These are phyloP conservation scores for Lachnellula suecica DNA, from an alignment of 2,329 filamentous ascomycete genomes.

Conservation along the genomic window DNA sequence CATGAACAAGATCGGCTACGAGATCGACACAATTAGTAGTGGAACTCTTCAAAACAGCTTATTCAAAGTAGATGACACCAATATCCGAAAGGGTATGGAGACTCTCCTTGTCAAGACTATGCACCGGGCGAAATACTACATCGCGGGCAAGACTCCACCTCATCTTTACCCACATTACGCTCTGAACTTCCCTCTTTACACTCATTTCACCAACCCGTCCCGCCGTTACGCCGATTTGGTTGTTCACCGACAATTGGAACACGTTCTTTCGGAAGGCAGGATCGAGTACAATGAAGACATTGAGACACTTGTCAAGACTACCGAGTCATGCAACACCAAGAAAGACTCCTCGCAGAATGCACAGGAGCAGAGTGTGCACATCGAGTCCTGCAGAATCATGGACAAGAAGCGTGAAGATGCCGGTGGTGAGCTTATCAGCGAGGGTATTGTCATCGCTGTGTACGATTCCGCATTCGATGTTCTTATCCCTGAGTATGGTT, in stretches of 20 bases:
- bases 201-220: conserved; percentile 94
- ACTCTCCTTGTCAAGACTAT: conserved; percentile 92
- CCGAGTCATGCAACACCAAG: conserved; percentile 97
- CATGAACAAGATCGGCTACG: conserved; percentile 88
- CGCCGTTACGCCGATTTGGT: conserved; percentile 93
- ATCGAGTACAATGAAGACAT: conserved; percentile 87
- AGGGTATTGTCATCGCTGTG: conserved; percentile 94
- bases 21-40: conserved; percentile 86
- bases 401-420: conserved; percentile 84
- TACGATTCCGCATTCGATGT: conserved; percentile 99
- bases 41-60: conserved; percentile 90
- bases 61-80: conserved; percentile 86
- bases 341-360: conserved; percentile 97
- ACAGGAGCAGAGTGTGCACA: conserved; percentile 98
- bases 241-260: conserved; percentile 91
- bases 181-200: conserved; percentile 90
- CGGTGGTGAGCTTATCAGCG: conserved; percentile 89
- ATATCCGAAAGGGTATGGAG: conserved; percentile 96
- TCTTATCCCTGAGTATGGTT: conserved; percentile 95
- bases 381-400: conserved; percentile 95
- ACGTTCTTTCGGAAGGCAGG: conserved; percentile 76
- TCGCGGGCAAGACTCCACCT: conserved; percentile 75
- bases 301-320: conserved; percentile 85
- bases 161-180: conserved; percentile 86
- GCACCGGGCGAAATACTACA: conserved; percentile 93